Evolutionary conservation across 2,329 filamentous ascomycete genomes (phyloP), one percentile per base, ranked within the genome.

Genomic region (Fusarium napiforme): DNA sequence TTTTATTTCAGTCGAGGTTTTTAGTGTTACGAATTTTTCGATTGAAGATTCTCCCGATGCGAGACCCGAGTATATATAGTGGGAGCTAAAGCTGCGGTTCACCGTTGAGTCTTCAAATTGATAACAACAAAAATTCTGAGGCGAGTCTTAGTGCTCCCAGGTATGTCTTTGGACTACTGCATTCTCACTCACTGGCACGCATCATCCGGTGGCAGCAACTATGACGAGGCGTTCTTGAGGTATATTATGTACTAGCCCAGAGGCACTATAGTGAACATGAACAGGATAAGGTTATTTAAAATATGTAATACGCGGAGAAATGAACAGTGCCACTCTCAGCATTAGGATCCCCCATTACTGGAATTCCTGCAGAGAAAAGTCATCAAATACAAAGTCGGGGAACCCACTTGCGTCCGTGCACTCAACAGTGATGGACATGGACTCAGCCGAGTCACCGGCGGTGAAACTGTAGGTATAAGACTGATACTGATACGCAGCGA

Each of bases 61-160:
- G 39, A 39, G 7, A 14, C 11, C 11, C 12, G 1, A 14, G 19
- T n/a, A 40, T 40, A 14, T n/a, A 36, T 52, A 52, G n/a, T 15
- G 0, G 6, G 21, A 23, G 10, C 16, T 8, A 4, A 36, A 19
- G 18, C n/a, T 6, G 16, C 14, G 16, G n/a, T 36, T 52, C 49
- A 52, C 18, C 10, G n/a, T 9, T 15, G 8, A 19, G 2, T 36
- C n/a, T 6, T 3, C 7, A 12, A 7, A 0, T 10, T 34, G 3
- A 14, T 32, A 16, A 1, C 7, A 2, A 47, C 1, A 2, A 10
- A 0, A 47, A 6, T 3, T 3, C 19, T 30, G 4, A 30, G 9
- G 16, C 2, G 4, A 15, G 9, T 6, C 2, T 34, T 2, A 1
- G 15, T 2, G 4, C 9, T 52, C 6, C 16, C 5, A 2, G 2